Base-by-base conservation (phyloP, 2,329 filamentous ascomycete species). In the Leptosphaerulina australis region DNA sequence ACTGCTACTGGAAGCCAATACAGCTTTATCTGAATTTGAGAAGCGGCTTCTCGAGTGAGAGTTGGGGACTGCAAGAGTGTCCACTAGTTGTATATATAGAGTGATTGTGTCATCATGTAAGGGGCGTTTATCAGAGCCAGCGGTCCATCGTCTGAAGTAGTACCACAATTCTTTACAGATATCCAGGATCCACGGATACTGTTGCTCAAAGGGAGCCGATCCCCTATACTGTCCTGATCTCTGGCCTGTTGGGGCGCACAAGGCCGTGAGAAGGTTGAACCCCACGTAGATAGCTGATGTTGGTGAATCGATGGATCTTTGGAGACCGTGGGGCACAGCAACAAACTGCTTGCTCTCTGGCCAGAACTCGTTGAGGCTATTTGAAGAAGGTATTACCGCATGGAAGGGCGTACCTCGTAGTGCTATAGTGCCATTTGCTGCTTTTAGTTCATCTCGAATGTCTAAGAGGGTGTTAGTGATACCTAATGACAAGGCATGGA, bases 401-500 rank as follows among this genome's bases (percentile, higher is more conserved):
- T 56, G 60, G 30, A 74, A 65, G 6, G 57, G 45, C 7, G 50
- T 26, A 24, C 14, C 38, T 11, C 56, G 40, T 3, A 31, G 36
- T 26, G 53, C 43, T 3, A 52, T n/a, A 6, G 50, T 21, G n/a
- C 62, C 50, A 10, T 70, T 58, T 2, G 60, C 45, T 25, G 51
- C 53, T 49, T 80, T 76, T 29, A 82, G 56, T 12, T 73, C 71
- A 44, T 59, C 60, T 11, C 81, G 44, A 11, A 80, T 72, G 57
- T 78, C 81, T 83, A n/a, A 5, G 9, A 12, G 12, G 17, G 12
- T 4, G 24, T 58, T 18, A 63, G 55, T 36, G 34, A 31, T 12
- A 12, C 21, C 1, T 7, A 30, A 4, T 17, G 3, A 24, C 17
- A 25, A 5, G 2, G 3, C 10, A 11, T n/a, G 17, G 21, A 9